Evolutionary conservation across 2,329 filamentous ascomycete genomes (phyloP).

Genomic region (Fusarium cyanostomum): DNA sequence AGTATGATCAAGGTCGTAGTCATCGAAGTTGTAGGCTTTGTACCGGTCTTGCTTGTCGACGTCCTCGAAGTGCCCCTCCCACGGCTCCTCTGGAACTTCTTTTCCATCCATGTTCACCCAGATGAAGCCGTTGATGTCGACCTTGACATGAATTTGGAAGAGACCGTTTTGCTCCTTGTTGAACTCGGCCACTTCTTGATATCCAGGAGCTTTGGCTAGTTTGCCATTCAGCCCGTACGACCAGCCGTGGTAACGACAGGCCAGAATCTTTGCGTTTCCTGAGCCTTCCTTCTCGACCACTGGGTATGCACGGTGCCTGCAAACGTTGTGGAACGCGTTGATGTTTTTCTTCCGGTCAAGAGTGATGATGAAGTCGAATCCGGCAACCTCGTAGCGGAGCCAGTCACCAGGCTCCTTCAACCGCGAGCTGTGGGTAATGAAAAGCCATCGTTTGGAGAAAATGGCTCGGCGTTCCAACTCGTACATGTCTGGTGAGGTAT

Average conservation of each 20-base stretch:
- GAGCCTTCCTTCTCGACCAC: slow-evolving; percentile 56
- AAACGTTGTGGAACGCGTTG: slow-evolving; percentile 71
- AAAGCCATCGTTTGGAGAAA: slow-evolving; percentile 65
- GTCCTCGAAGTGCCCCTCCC: slow-evolving; percentile 60
- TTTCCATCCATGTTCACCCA: slow-evolving; percentile 65
- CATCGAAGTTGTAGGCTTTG: slow-evolving; percentile 54
- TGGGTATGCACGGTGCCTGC: slow-evolving; percentile 68
- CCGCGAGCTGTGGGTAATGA: slow-evolving; percentile 62
- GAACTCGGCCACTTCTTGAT: slow-evolving; percentile 62
- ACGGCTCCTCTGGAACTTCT: slow-evolving; percentile 55
- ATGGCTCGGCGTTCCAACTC: slow-evolving; percentile 65
- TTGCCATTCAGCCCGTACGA: slow-evolving; percentile 66
- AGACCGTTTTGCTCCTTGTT: slow-evolving; percentile 64
- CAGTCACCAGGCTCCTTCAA: slow-evolving; percentile 64
- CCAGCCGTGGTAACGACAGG: slow-evolving; percentile 71
- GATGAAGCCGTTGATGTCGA: slow-evolving; percentile 63
- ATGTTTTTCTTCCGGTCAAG: slow-evolving; percentile 53
- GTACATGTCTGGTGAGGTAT: slow-evolving; percentile 60
- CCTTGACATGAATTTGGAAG: slow-evolving; percentile 62
- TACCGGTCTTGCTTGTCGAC: slow-evolving; percentile 53
- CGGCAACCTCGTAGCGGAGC: slow-evolving; percentile 62
- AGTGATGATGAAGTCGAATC: slow-evolving; percentile 62
- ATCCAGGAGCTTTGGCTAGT: slow-evolving; percentile 66
- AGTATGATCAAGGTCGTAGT: slow-evolving; percentile 63
- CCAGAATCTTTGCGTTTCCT: slow-evolving; percentile 62